Base-by-base conservation (phyloP, 2,329 filamentous ascomycete species). In the Didymella pinodella region DNA sequence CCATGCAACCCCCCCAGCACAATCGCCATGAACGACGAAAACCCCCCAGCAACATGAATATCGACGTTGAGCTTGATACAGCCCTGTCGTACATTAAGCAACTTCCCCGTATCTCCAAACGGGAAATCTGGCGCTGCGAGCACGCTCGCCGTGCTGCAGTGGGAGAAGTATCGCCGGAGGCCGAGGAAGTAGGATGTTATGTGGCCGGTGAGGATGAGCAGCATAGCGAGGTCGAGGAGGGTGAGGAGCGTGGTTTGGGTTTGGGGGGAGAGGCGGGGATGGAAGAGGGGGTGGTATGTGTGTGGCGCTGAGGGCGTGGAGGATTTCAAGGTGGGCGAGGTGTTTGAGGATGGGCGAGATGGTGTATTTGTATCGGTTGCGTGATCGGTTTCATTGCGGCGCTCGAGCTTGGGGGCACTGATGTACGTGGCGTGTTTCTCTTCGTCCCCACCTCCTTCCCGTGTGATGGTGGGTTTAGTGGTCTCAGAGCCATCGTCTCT, bases 121-220 rank as follows among this genome's bases (percentile, higher is more conserved):
- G 25, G n/a, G n/a, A 29, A 25, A 14, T 45, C 31, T 7, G 49
- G 38, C 1, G 32, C 29, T 4, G 22, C 7, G n/a, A 34, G 2
- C 10, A 51, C 43, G 0, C 29, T 18, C 6, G 38, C 49, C 4
- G 29, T 29, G 28, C 11, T 12, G 55, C 65, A 67, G 48, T 54
- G 54, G 0, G 48, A 29, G 26, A 63, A 14, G 25, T 44, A 44
- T 22, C 26, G 58, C 54, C 3, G 50, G 40, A 63, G 46, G 20
- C 54, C 48, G 52, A 49, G 11, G 31, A 65, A 54, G 49, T 64
- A 68, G 16, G 47, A 44, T 41, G 41, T 25, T 10, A 54, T 61
- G 45, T 64, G 59, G 16, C 50, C 16, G 14, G 49, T n/a, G 14
- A 66, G 57, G 3, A 64, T 12, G 26, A 22, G 4, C n/a, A 61